A percentile compares a stretch with the other conserved stretches of the same genome.
Conservation (phyloP, 768 basidiomycete genomes). For the Tricholoma terreum region DNA sequence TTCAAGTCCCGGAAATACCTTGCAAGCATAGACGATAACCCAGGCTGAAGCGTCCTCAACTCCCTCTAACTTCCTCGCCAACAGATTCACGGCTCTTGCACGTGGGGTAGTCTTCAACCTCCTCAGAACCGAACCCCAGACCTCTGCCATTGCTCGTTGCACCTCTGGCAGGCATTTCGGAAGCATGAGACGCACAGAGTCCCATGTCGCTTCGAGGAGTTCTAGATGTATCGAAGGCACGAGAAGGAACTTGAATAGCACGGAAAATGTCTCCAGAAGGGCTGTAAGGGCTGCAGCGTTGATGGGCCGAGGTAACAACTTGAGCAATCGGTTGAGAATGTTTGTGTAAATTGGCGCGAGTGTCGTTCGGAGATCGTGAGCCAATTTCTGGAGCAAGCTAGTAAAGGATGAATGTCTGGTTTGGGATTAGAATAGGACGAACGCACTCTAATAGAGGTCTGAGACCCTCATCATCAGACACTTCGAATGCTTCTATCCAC, state of each 20-base stretch:
- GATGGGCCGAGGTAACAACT: slow-evolving; percentile 55
- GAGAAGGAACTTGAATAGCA: slow-evolving; percentile 70
- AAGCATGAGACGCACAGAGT: slow-evolving; percentile 44
- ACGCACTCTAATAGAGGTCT: slow-evolving; percentile 75
- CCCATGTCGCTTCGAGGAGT: slow-evolving; percentile 62
- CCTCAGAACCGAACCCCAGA: slow-evolving; percentile 79
- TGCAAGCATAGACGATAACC: slow-evolving; percentile 76
- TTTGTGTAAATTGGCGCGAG: slow-evolving; percentile 59
- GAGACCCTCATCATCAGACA: slow-evolving; percentile 69
- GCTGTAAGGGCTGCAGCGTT: slow-evolving; percentile 57
- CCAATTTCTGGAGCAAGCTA: slow-evolving; percentile 75
- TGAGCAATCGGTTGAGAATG: slow-evolving; percentile 53
- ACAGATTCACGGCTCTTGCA: slow-evolving; percentile 51
- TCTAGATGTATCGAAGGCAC: slow-evolving; percentile 57
- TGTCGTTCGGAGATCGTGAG: slow-evolving; percentile 78
- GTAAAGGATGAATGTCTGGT: background rate
- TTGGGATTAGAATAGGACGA: background rate
- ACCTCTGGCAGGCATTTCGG: slow-evolving; percentile 66
- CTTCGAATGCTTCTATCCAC: slow-evolving; percentile 59
- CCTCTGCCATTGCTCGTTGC: slow-evolving; percentile 77
- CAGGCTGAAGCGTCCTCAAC: slow-evolving; percentile 69
- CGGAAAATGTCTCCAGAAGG: slow-evolving; percentile 65
- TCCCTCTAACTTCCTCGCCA: slow-evolving; percentile 48
- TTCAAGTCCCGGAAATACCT: slow-evolving; percentile 40
- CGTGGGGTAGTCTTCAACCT: slow-evolving; percentile 62